Conservation (phyloP, 768 basidiomycete genomes). For the Kwoniella botswanensis region DNA sequence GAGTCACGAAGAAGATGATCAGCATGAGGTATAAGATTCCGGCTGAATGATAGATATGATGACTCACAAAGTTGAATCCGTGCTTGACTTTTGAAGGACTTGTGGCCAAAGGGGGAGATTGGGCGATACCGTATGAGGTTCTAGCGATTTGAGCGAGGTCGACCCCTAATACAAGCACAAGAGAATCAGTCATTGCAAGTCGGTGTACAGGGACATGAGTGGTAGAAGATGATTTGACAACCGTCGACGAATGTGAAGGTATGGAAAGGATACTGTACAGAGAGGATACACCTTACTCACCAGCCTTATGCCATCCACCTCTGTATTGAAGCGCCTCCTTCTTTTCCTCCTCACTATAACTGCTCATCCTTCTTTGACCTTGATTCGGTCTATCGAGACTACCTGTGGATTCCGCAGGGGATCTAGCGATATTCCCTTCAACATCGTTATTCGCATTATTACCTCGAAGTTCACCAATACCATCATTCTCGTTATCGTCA, state of each 20-base stretch:
- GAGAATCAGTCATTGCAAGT: background rate
- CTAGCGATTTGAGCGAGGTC: slow-evolving; percentile 82
- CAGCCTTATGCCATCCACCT: slow-evolving; percentile 67
- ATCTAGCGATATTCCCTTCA: slow-evolving; percentile 13
- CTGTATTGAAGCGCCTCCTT: slow-evolving; percentile 73
- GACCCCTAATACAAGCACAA: slow-evolving; percentile 40
- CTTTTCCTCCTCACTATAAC: slow-evolving; percentile 69
- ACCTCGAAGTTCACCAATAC: background rate
- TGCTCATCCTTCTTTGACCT: slow-evolving; percentile 56
- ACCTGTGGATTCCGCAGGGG: slow-evolving; percentile 27
- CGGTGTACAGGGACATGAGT: background rate
- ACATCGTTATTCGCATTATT: slow-evolving; percentile 7
- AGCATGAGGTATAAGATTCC: too few relatives aligned
- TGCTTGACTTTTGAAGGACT: slow-evolving; percentile 52
- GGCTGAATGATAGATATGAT: too few relatives aligned
- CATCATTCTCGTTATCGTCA: slow-evolving; percentile 19
- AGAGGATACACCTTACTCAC: slow-evolving; percentile 28
- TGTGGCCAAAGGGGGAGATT: slow-evolving; percentile 63
- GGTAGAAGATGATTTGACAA: too few relatives aligned
- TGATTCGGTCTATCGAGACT: slow-evolving; percentile 39
- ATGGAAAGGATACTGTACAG: background rate
- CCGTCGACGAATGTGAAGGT: too few relatives aligned
- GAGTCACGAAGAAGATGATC: too few relatives aligned
- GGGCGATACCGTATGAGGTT: slow-evolving; percentile 69
- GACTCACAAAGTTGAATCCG: slow-evolving; percentile 24